Base-by-base conservation (phyloP, 1,139 yeast genomes). In the Sugiyamaella grinbergsii region DNA sequence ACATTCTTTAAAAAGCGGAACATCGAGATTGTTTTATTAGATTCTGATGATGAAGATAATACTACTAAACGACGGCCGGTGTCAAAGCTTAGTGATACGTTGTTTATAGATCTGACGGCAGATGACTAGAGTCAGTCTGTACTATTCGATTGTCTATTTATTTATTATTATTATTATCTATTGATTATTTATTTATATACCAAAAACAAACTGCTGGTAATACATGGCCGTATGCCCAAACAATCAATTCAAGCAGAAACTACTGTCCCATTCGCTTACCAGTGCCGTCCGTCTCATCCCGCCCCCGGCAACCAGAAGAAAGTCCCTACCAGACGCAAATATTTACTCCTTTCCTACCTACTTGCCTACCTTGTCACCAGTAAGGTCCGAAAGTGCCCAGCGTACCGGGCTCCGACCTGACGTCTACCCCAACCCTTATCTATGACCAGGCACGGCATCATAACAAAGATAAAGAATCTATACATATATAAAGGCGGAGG, bases 21-120 rank as follows among this genome's bases (percentile, higher is more conserved):
- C n/a, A 42, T 24, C 8, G 24, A 39, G 18, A 43, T 47, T 7
- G 38, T 22, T 3, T 24, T 15, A 2, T 22, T 44, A 7, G 54
- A 51, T 13, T 56, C 50, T 13, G 58, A 53, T 15, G 53, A 42
- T 6, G 54, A 47, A 24, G 55, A 49, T n/a, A 50, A 50, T 13
- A 53, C 50, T 15, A 51, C 45, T 26, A n/a, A 33, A 15, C 37
- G 4, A 47, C 49, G 2, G 20, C 38, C 20, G 47, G 33, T 18
- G 49, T 24, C 18, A 8, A 15, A 22, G 33, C 33, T 10, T 36
- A 22, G 3, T n/a, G 46, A 42, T 32, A 18, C 26, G 10, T 50
- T 33, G 22, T 33, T 50, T 37, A 44, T 54, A 20, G 57, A 54
- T 42, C 49, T 54, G 13, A 54, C 57, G 1, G 22, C 32, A 18